Percentiles rank a stretch among this genome's conserved stretches.
Conservation (phyloP, 352 stramenopile genomes). For the Plasmopara halstedii region DNA sequence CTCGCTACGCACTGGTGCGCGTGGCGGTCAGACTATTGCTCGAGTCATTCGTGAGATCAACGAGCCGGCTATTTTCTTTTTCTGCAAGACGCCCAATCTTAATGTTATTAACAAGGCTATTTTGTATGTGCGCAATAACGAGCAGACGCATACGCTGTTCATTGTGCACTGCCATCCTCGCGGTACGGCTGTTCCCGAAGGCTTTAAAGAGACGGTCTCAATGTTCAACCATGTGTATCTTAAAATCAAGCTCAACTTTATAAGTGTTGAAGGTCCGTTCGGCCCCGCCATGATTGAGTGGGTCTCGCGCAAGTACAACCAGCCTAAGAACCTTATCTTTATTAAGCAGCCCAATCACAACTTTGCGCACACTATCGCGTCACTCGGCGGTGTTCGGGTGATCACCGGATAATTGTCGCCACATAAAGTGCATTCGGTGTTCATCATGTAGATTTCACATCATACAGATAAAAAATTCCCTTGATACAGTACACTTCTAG, state of each 20-base stretch:
- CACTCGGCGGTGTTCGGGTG: conserved; percentile 88
- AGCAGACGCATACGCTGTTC: conserved; percentile 87
- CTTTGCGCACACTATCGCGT: conserved; percentile 89
- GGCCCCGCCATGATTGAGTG: conserved; percentile 90
- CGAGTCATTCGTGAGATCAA: conserved; percentile 81
- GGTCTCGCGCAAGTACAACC: conserved; percentile 80
- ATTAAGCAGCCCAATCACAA: conserved; percentile 94
- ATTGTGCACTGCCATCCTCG: conserved; percentile 87
- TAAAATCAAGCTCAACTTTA: conserved; percentile 91
- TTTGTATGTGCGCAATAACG: conserved; percentile 92
- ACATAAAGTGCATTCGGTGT: too few relatives aligned
- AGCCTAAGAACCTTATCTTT: conserved; percentile 95
- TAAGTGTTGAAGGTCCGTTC: conserved; percentile 82
- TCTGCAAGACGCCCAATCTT: conserved; percentile 89
- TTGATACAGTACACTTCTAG: too few relatives aligned
- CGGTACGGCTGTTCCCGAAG: conserved; percentile 44
- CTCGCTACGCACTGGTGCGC: conserved; percentile 61
- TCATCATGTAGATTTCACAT: too few relatives aligned
- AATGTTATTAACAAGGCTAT: conserved; percentile 94
- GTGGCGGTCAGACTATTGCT: conserved; percentile 79
- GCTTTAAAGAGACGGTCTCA: conserved; percentile 81
- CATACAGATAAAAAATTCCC: too few relatives aligned
- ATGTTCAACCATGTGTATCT: conserved; percentile 93
- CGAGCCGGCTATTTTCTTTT: conserved; percentile 90
- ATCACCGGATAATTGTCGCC: conserved; percentile 88